Base-by-base conservation (phyloP, 129 eudicot genomes). In the Escallonia herrerae region DNA sequence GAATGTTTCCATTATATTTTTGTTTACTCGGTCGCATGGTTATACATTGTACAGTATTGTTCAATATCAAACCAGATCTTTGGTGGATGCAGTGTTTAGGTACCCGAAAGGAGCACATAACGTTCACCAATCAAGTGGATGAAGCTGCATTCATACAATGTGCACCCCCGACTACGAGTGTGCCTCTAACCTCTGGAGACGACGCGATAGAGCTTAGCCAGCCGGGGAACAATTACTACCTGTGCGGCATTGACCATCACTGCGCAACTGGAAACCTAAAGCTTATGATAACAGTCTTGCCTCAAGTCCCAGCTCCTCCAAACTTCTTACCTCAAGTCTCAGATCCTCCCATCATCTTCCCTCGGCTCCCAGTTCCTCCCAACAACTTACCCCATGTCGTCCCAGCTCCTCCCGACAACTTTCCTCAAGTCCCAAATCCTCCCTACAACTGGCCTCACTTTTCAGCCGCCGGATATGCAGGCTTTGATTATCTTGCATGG, bases 171-270 rank as follows among this genome's bases (percentile, higher is more conserved):
- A 44, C 41, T 2, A 5, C 40, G 0, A 48, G 9, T 37, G 40
- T 3, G 3, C 60, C 73, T 54, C 58, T 52, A 7, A 69, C 76
- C 13, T 68, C 56, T 44, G 76, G 79, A 42, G 58, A 58, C 65
- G 83, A 79, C 43, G 43, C 7, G 15, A 54, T 79, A 44, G 22
- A 61, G 39, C 79, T 79, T 3, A 12, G 65, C 4, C 58, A 64
- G 5, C 49, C 63, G 4, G 83, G 83, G 4, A 74, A 46, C 45
- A 74, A 79, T 52, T 79, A 79, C 79, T 79, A 79, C 69, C 13
- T 74, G 13, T 79, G 79, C 47, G 48, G 69, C 0, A 53, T 74
- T 14, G n/a, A n/a, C 7, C 48, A 57, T 13, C 79, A 79, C 7
- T 79, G 83, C 40, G 54, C 60, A 12, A 2, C 43, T 0, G 76